phyloP scores from a whole-genome alignment of 2,329 filamentous ascomycete species.

The Diaporthe sp. region DNA sequence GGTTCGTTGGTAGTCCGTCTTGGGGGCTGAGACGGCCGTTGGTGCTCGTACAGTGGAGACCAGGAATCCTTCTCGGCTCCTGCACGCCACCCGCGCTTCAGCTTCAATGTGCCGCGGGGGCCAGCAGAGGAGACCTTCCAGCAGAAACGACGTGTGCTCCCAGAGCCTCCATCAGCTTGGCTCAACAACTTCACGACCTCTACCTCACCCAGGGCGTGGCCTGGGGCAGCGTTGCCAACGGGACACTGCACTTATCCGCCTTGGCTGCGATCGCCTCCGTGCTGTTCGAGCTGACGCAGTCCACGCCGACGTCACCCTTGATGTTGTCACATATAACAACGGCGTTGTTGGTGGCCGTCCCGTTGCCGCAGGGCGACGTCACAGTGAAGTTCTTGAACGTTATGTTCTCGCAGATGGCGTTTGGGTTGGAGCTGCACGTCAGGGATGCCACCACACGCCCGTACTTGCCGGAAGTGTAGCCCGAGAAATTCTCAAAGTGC shows the following conservation, averaged over 20 bases:
- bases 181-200: background rate
- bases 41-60: background rate
- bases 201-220: conserved; percentile 31
- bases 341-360: conserved; percentile 46
- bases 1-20: background rate
- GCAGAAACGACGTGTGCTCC: background rate
- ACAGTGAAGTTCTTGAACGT: conserved; percentile 67
- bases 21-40: background rate
- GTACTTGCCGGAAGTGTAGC: conserved; percentile 67
- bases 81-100: background rate
- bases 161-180: background rate
- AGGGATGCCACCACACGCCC: conserved; percentile 67
- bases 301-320: conserved; percentile 50
- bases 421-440: conserved; percentile 64
- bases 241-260: conserved; percentile 48
- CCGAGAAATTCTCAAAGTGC: conserved; percentile 69
- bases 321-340: conserved; percentile 65
- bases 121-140: background rate
- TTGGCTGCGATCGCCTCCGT: conserved; percentile 49
- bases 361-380: conserved; percentile 58
- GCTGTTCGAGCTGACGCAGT: conserved; percentile 52
- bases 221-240: conserved; percentile 43
- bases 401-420: conserved; percentile 69
- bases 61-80: background rate
- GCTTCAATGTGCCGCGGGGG: background rate